phyloP scores from a whole-genome alignment of 83 land plant species.

The Larix sibirica region DNA sequence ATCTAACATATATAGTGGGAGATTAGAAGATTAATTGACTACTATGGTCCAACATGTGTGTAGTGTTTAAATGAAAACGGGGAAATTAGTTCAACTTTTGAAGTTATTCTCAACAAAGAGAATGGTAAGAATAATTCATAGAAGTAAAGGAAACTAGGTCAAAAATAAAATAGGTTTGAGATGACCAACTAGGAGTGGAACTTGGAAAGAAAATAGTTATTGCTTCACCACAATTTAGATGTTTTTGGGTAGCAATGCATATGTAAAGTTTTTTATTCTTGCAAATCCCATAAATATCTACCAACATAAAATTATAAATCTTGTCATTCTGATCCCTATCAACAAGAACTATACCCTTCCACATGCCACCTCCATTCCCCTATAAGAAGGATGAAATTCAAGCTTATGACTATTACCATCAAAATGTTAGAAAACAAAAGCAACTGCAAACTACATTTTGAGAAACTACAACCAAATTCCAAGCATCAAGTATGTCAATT shows the following conservation, averaged over 20 bases:
- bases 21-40: conserved; percentile 65
- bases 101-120: conserved; percentile 44
- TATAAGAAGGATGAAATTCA: not conserved
- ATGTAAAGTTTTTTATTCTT: conserved; percentile 48
- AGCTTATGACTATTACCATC: not conserved
- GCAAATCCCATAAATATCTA: conserved; percentile 67
- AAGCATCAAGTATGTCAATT: no score
- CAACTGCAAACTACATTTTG: no score
- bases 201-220: conserved; percentile 69
- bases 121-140: conserved; percentile 51
- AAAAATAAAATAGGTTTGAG: conserved; percentile 75
- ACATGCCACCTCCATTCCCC: not conserved
- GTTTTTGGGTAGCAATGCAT: conserved; percentile 22
- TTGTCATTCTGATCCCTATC: conserved; percentile 72
- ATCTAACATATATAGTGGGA: no score
- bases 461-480: no score
- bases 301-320: conserved; percentile 55
- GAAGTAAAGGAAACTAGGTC: conserved; percentile 89
- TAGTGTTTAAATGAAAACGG: conserved; percentile 74
- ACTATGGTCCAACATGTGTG: conserved; percentile 38
- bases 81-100: conserved; percentile 83
- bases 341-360: not conserved
- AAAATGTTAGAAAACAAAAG: no score
- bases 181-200: conserved; percentile 83
- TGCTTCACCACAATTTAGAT: conserved; percentile 71